Evolutionary conservation across 805 yeast species (phyloP).

Genomic region (Isabelozyma gotoi): DNA sequence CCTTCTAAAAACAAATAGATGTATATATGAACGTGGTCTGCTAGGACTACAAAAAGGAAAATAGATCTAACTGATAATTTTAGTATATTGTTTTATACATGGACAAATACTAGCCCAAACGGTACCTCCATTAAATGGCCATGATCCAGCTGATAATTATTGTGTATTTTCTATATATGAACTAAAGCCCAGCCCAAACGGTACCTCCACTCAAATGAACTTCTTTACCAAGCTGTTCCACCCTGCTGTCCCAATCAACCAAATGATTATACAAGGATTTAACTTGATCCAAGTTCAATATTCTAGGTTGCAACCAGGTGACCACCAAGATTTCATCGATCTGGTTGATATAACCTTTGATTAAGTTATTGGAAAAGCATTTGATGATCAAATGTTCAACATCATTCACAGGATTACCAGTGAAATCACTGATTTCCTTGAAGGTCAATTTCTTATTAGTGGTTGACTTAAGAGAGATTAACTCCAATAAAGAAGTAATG

Average conservation of each 20-base stretch:
- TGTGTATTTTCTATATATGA: neutral
- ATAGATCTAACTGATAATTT: too few relatives aligned
- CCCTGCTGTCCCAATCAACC: constrained; percentile 75
- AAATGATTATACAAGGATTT: constrained; percentile 71
- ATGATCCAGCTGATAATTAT: too few relatives aligned
- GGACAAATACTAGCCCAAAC: too few relatives aligned
- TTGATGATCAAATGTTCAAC: constrained; percentile 92
- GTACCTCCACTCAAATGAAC: constrained; percentile 40
- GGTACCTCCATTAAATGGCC: too few relatives aligned
- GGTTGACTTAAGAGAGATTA: constrained; percentile 74
- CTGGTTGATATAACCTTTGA: constrained; percentile 91
- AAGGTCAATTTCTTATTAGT: constrained; percentile 74
- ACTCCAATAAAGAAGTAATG: constrained; percentile 86
- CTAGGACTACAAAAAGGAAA: too few relatives aligned
- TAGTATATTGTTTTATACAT: too few relatives aligned
- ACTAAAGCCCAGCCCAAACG: constrained; percentile 38
- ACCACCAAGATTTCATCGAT: constrained; percentile 74
- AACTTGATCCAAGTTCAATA: constrained; percentile 80
- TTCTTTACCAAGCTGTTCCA: constrained; percentile 52
- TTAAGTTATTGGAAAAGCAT: constrained; percentile 78
- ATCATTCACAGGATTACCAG: constrained; percentile 66
- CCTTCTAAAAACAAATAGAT: too few relatives aligned
- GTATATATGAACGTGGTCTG: too few relatives aligned
- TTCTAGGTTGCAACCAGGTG: constrained; percentile 95
- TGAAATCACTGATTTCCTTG: constrained; percentile 63